These are phyloP conservation scores for Ophiostoma angusticollis DNA, from an alignment of 2,329 filamentous ascomycete species.

Conservation along the genomic window DNA sequence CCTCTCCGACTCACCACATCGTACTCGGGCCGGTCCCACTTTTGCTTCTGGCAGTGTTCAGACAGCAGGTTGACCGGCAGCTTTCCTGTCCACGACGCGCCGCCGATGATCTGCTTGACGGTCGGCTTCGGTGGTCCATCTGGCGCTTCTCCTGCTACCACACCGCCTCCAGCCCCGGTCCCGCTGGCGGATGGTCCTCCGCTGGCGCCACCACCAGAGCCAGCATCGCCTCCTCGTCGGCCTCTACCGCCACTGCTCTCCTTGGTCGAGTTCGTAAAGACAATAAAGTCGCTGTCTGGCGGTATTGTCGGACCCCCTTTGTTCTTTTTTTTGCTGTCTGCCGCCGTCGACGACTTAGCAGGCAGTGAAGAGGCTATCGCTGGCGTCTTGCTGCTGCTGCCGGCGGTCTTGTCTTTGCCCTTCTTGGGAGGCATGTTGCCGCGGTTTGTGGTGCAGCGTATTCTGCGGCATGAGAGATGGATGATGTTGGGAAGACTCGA, in stretches of 20 bases:
- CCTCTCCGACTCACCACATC: constrained; percentile 57
- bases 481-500: too few species aligned
- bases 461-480: not conserved
- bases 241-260: constrained; percentile 30
- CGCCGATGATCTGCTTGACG: constrained; percentile 74
- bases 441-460: constrained; percentile 1
- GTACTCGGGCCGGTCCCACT: constrained; percentile 91
- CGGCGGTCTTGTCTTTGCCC: constrained; percentile 6
- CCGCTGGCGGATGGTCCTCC: constrained; percentile 17
- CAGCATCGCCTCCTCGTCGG: constrained; percentile 2
- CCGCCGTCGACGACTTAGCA: not conserved
- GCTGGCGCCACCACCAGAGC: not conserved
- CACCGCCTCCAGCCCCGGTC: not conserved
- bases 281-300: constrained; percentile 39
- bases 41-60: constrained; percentile 90
- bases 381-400: constrained; percentile 7
- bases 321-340: constrained; percentile 14
- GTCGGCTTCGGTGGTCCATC: constrained; percentile 45
- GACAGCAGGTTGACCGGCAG: constrained; percentile 85
- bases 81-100: constrained; percentile 94
- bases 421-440: constrained; percentile 12
- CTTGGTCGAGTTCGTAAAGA: constrained; percentile 46
- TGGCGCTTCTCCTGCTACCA: not conserved
- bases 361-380: constrained; percentile 3
- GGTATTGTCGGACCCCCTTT: constrained; percentile 17